These are phyloP conservation scores for Suillus variegatus DNA, from an alignment of 768 basidiomycete genomes.

Conservation along the genomic window DNA sequence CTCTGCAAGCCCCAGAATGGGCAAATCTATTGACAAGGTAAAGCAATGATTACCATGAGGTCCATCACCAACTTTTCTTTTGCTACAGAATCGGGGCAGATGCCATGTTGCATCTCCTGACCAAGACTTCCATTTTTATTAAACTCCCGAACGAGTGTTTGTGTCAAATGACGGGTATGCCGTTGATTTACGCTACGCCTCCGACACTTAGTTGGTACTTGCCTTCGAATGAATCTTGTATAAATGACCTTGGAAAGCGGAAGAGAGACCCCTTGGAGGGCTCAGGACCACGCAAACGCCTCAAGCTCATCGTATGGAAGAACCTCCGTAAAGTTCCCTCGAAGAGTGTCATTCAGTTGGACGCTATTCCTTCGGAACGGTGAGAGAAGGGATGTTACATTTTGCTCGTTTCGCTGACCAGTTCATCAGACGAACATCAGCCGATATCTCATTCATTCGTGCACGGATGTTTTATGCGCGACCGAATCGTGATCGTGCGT, in stretches of 20 bases:
- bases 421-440: constrained; percentile 41
- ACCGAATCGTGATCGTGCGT: constrained; percentile 52
- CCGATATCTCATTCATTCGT: constrained; percentile 54
- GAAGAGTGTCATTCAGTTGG: too few species aligned
- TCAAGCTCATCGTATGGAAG: constrained; percentile 13
- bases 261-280: constrained; percentile 20
- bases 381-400: constrained; percentile 2
- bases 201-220: constrained; percentile 19
- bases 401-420: constrained; percentile 9
- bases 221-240: constrained; percentile 1
- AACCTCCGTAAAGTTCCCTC: not conserved
- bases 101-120: constrained; percentile 76
- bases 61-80: constrained; percentile 1
- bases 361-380: constrained; percentile 4
- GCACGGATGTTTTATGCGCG: constrained; percentile 69
- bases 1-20: constrained; percentile 55
- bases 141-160: constrained; percentile 81
- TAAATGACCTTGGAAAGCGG: constrained; percentile 19
- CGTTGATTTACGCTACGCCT: constrained; percentile 50
- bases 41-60: constrained; percentile 10
- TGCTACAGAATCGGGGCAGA: constrained; percentile 69
- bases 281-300: constrained; percentile 30
- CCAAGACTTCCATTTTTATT: constrained; percentile 73
- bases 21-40: constrained; percentile 62
- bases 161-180: constrained; percentile 79